Evolutionary conservation across 2,329 filamentous ascomycete genomes (phyloP).

Genomic region (Emmonsia crescens): DNA sequence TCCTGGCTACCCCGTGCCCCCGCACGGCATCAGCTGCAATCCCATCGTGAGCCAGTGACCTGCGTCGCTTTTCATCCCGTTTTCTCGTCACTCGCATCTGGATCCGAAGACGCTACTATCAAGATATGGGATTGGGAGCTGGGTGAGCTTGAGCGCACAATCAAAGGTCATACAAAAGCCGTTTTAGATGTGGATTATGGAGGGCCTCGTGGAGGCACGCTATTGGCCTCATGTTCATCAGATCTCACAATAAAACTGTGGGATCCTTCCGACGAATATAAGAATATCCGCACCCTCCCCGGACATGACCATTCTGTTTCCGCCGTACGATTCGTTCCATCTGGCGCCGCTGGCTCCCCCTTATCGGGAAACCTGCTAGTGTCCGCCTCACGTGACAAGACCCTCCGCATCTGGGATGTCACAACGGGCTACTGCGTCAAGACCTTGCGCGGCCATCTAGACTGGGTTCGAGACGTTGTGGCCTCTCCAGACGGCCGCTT

Average conservation of each 20-base stretch:
- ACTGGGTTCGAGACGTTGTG: constrained; percentile 83
- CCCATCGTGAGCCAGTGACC: constrained; percentile 69
- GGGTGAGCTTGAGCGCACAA: constrained; percentile 76
- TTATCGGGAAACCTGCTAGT: constrained; percentile 77
- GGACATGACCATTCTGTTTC: constrained; percentile 91
- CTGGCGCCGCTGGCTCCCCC: constrained; percentile 64
- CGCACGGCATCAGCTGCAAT: constrained; percentile 70
- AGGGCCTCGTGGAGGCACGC: constrained; percentile 65
- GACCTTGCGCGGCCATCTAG: constrained; percentile 74
- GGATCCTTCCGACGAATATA: constrained; percentile 87
- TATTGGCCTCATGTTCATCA: constrained; percentile 74
- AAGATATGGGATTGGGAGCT: constrained; percentile 98
- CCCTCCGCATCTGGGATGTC: constrained; percentile 82
- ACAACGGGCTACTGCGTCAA: constrained; percentile 87
- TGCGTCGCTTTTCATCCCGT: constrained; percentile 87
- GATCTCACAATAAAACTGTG: constrained; percentile 92
- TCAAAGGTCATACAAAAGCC: constrained; percentile 85
- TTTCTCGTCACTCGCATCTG: constrained; percentile 81
- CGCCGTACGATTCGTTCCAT: constrained; percentile 77
- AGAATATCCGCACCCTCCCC: constrained; percentile 82
- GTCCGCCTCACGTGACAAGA: constrained; percentile 74
- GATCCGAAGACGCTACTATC: constrained; percentile 84
- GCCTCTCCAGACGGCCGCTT: constrained; percentile 75
- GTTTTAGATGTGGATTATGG: constrained; percentile 86
- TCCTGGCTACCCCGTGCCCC: constrained; percentile 80